phyloP scores from a whole-genome alignment of 805 yeast genomes.

The Zygotorulaspora sp. region DNA sequence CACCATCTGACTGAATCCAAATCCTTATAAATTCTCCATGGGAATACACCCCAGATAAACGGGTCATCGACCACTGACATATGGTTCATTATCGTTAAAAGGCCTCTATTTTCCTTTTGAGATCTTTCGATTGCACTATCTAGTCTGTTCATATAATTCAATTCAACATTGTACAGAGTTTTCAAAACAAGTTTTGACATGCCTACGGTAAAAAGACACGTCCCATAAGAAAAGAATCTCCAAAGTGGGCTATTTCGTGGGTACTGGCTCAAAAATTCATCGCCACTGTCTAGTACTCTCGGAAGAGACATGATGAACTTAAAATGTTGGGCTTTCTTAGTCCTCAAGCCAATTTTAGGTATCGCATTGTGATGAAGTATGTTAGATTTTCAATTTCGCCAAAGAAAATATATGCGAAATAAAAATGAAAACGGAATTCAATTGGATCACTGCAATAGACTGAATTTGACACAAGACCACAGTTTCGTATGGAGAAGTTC shows the following conservation, averaged over 20 bases:
- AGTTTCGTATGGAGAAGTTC: constrained; percentile 85
- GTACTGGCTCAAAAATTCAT: constrained; percentile 57
- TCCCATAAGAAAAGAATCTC: constrained; percentile 63
- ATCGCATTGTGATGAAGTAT: no score
- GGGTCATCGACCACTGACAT: constrained; percentile 94
- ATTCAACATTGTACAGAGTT: constrained; percentile 57
- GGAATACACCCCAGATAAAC: constrained; percentile 78
- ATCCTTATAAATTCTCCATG: constrained; percentile 59
- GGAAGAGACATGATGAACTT: constrained; percentile 61
- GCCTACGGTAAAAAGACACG: constrained; percentile 62
- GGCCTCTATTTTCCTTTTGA: constrained; percentile 61
- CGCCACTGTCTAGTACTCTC: constrained; percentile 68
- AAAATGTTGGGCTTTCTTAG: no score
- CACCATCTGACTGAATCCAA: constrained; percentile 84
- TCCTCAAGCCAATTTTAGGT: no score
- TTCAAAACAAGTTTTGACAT: constrained; percentile 58
- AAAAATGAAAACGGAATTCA: no score
- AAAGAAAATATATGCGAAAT: no score
- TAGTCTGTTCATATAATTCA: constrained; percentile 59
- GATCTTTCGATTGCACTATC: constrained; percentile 62
- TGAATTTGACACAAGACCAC: no score
- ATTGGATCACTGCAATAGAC: no score
- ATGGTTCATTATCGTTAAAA: constrained; percentile 87
- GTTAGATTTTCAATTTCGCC: no score
- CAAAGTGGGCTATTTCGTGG: constrained; percentile 58